Base-by-base conservation (phyloP, 116 monocot species). In the Phalaenopsis hybrid region DNA sequence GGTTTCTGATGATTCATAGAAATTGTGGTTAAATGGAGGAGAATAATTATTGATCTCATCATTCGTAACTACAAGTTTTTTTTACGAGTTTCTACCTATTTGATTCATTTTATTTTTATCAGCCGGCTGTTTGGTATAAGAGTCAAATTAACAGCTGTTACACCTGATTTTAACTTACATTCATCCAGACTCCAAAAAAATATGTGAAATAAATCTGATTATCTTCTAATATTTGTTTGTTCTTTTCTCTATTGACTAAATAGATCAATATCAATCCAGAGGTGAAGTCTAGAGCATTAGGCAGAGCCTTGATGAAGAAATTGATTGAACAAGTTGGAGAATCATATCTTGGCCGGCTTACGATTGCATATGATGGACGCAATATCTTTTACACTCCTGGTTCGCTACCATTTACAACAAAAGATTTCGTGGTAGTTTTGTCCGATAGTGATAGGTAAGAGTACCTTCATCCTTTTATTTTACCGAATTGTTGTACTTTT, bases 301-400 rank as follows among this genome's bases (percentile, higher is more conserved):
- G 87, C 45, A 78, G 89, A 13, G 25, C 23, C 0, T 46, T 95
- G 2, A 78, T 95, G 11, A 52, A 12, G 8, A 77, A 88, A 17
- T 85, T 95, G 20, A 77, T 90, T 0, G 50, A 17, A 12, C 12
- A 78, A 23, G 79, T 90, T 79, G 75, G 84, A 5, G 80, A 79
- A 0, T 84, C 89, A 6, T 31, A 82, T 67, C 79, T 97, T 17
- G 90, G 87, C 0, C 78, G 70, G 1, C 46, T 81, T 6, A 25
- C 57, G 6, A 86, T 84, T 28, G 93, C 75, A 1, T 94, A 88
- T 59, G 93, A 95, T 89, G 90, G 95, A 0, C 73, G 90, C 6
- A 95, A 93, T 52, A 88, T 83, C 45, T 34, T 93, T 9, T 94
- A 91, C 43, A 93, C 95, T 17, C 93, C 93, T 18, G 93, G 89